Percentiles rank a stretch among this genome's conserved stretches.
Evolutionary conservation across 2,329 filamentous ascomycete genomes (phyloP).

Genomic region (Colletotrichum sp.): DNA sequence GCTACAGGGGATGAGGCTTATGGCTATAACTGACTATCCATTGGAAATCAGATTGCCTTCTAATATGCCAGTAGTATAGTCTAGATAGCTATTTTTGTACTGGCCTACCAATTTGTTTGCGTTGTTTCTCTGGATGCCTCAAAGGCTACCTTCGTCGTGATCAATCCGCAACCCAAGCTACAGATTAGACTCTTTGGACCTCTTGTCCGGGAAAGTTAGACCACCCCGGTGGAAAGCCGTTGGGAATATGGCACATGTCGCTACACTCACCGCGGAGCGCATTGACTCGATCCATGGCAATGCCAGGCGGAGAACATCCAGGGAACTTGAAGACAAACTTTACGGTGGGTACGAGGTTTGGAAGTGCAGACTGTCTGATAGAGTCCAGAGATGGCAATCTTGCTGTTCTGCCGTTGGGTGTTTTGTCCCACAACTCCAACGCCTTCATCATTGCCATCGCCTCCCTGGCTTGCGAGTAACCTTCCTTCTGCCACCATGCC

Average conservation of each 20-base stretch:
- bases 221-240: not conserved
- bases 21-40: not conserved
- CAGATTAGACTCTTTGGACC: not conserved
- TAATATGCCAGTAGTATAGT: not conserved
- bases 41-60: not conserved
- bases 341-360: not conserved
- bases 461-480: not conserved
- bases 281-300: not conserved
- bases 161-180: not conserved
- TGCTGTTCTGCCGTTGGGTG: not conserved
- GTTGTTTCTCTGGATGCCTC: fast-evolving
- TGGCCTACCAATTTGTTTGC: too few relatives aligned
- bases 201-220: not conserved
- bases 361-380: not conserved
- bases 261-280: not conserved
- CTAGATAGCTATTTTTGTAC: too few relatives aligned
- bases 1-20: fast-evolving
- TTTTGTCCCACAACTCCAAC: not conserved
- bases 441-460: not conserved
- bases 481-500: not conserved
- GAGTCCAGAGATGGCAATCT: not conserved
- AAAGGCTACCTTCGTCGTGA: not conserved
- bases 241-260: not conserved
- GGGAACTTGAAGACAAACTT: not conserved
- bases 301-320: not conserved